Base-by-base conservation (phyloP, 2,329 filamentous ascomycete genomes). In the Rosellinia necatrix region DNA sequence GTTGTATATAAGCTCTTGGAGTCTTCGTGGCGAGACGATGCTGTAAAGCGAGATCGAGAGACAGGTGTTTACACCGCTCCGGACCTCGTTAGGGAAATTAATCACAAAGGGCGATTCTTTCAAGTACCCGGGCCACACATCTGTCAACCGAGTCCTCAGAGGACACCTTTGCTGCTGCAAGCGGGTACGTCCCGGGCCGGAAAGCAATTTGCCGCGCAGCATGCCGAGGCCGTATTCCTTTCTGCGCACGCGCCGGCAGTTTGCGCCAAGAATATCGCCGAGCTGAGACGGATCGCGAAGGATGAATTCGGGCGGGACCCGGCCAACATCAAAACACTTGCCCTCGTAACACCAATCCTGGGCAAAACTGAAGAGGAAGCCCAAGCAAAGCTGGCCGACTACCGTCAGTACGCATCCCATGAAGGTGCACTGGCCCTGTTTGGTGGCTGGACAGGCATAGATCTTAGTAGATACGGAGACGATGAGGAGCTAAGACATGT, bases 171-270 rank as follows among this genome's bases (percentile, higher is more conserved):
- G 2, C 78, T 90, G 4, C 76, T 90, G 3, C 88, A 91, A 69
- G 88, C 88, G 0, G 88, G 88, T 0, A 87, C 87, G 0, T 88
- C 84, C 0, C 81, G 78, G 46, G 79, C 85, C 0, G 87, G 87
- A 2, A 88, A 87, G 68, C 70, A 73, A 0, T 90, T 91, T 63
- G 86, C 86, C 0, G 85, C 86, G 0, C 82, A 86, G 61, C 86
- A 90, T 66, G 88, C 87, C 0, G 88, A 91, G 65, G 86, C 81
- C 2, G 86, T 90, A 47, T 90, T 90, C 63, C 81, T 89, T 1
- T 86, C 83, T 0, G 84, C 84, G 0, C 86, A 89, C 67, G 81
- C 81, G 1, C 84, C 88, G 0, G 74, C 76, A 1, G 81, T 86
- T 0, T 83, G 86, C 24, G 80, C 81, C 2, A 83, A 81, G 65